Percentiles rank a stretch among this genome's conserved stretches.
These are phyloP conservation scores for Acanthamoeba royreba DNA, from an alignment of 208 protist genomes.

Conservation along the genomic window DNA sequence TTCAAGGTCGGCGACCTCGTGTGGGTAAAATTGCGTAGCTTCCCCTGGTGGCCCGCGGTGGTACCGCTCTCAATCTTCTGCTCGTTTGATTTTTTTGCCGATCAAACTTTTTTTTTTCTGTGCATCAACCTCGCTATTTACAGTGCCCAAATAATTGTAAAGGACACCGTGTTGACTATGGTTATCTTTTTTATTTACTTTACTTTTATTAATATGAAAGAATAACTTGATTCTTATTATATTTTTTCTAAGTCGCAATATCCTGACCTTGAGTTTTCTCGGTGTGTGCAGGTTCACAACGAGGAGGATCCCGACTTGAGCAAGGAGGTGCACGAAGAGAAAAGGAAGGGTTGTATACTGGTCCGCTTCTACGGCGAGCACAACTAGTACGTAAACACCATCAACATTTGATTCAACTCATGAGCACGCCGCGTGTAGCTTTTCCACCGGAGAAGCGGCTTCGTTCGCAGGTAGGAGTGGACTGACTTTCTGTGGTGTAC, in stretches of 20 bases:
- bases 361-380: constrained; percentile 37
- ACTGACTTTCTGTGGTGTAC: not conserved
- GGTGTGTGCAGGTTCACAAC: not conserved
- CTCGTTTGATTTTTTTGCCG: not conserved
- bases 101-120: too few relatives aligned
- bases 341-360: not conserved
- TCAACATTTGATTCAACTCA: not conserved
- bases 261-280: not conserved
- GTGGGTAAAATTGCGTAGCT: constrained; percentile 1
- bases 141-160: not conserved
- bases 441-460: too few relatives aligned
- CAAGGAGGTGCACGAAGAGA: not conserved
- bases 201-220: not conserved
- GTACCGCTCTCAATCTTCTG: not conserved
- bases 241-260: too few relatives aligned
- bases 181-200: not conserved
- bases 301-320: not conserved
- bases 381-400: not conserved
- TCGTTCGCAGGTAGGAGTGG: not conserved
- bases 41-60: not conserved
- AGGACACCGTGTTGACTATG: not conserved
- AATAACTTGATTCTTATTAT: too few relatives aligned
- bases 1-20: constrained; percentile 11
- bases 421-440: not conserved
- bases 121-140: too few relatives aligned